These are phyloP conservation scores for Peniophora sp. DNA, from an alignment of 1,284 basidiomycete species.

Conservation along the genomic window DNA sequence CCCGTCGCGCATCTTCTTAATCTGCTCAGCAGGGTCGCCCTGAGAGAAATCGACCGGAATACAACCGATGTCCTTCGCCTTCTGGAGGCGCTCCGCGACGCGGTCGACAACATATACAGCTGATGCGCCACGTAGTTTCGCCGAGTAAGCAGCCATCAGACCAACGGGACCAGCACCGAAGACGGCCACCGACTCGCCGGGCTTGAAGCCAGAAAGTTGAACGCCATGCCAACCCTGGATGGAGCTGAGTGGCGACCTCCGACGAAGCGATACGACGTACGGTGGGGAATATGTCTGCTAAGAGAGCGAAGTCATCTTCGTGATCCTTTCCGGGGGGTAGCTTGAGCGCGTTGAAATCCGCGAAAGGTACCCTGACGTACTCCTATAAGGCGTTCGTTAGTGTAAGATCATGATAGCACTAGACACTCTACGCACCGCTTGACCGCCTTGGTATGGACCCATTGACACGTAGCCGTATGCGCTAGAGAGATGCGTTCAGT, in stretches of 20 bases:
- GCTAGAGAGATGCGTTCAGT: not conserved
- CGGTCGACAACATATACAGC: conserved; percentile 48
- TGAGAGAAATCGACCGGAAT: conserved; percentile 39
- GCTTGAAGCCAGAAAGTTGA: conserved; percentile 40
- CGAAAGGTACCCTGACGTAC: conserved; percentile 45
- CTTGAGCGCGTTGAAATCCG: conserved; percentile 44
- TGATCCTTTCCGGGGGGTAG: conserved; percentile 43
- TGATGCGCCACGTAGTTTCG: conserved; percentile 39
- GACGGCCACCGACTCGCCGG: conserved; percentile 43
- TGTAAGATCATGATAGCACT: conserved; percentile 1
- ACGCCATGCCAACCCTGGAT: conserved; percentile 45
- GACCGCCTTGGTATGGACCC: conserved; percentile 45
- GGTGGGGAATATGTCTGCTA: conserved; percentile 48
- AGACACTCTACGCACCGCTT: conserved; percentile 26
- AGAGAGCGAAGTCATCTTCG: conserved; percentile 46
- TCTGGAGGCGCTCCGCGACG: conserved; percentile 39
- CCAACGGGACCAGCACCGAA: conserved; percentile 42
- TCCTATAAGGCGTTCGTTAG: conserved; percentile 21
- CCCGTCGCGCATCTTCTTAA: conserved; percentile 33
- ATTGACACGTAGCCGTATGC: conserved; percentile 32
- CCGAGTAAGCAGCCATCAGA: conserved; percentile 49
- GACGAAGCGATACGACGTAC: conserved; percentile 17
- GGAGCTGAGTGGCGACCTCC: too few relatives aligned
- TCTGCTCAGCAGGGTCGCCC: conserved; percentile 36
- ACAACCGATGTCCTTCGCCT: conserved; percentile 43